Evolutionary conservation across 306 rosid genomes (phyloP), one percentile per base, ranked within the genome.

Genomic region (Vachellia pachyceras): DNA sequence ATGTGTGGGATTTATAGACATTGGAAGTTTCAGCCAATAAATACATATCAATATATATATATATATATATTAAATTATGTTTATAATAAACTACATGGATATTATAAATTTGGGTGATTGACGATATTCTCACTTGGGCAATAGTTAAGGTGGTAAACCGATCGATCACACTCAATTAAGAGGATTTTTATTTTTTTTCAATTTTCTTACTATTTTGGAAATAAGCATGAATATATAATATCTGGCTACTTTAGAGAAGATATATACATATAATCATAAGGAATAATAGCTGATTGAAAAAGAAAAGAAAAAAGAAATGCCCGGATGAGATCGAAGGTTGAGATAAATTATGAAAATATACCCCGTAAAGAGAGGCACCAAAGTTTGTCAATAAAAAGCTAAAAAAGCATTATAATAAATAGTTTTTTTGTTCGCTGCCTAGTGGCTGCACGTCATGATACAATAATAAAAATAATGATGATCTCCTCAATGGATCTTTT

Each of bases 281-380:
- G n/a, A 55, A n/a, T 20, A 55, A 55, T 8, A 55, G 29, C 29
- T 8, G 20, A n/a, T 50, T 6, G 25, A 0, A 17, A n/a, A 54
- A 5, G 3, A 3, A 7, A 17, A 50, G 6, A 50, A 54, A 4
- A n/a, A n/a, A n/a, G 13, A 54, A 3, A 54, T 54, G 60, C 10
- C 6, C n/a, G 60, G 60, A 54, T 54, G 33, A 54, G 18, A 54
- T 54, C 1, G 25, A 54, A 17, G n/a, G 63, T 45, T 46, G 64
- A 78, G 64, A 83, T 69, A 36, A 55, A 55, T 65, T 29, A 36
- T 35, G 41, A 33, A 49, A 77, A 76, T 82, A 76, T 42, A 60
- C 65, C 67, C 67, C 72, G 68, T 73, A 83, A 83, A 66, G 83
- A 83, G 80, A 45, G 73, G 55, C 72, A 72, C 55, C 36, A 64